Percentiles rank a stretch among this genome's conserved stretches.
These are phyloP conservation scores for Fusarium palustre DNA, from an alignment of 2,329 filamentous ascomycete species.

Conservation along the genomic window DNA sequence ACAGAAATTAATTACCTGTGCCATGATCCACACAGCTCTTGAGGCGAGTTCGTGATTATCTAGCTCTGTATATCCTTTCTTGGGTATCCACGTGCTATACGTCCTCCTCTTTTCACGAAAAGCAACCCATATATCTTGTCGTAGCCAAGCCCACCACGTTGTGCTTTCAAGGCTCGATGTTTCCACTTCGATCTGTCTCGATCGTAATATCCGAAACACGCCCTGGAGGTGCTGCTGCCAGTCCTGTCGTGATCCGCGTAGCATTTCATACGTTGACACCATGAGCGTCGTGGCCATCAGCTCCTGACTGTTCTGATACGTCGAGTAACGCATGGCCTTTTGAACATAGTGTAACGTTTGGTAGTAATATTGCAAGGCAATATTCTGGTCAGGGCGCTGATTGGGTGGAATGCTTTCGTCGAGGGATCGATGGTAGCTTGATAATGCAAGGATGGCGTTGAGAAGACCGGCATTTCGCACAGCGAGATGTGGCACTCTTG, in stretches of 20 bases:
- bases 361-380: conserved; percentile 65
- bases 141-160: conserved; percentile 74
- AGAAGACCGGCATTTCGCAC: conserved; percentile 64
- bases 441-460: conserved; percentile 68
- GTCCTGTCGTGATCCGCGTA: conserved; percentile 61
- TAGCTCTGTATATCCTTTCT: conserved; percentile 60
- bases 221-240: conserved; percentile 74
- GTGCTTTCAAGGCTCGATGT: conserved; percentile 67
- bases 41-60: conserved; percentile 66
- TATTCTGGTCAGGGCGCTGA: conserved; percentile 29
- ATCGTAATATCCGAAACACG: conserved; percentile 74
- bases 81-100: conserved; percentile 69
- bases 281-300: conserved; percentile 69
- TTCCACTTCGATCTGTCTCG: conserved; percentile 70
- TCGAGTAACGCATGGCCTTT: conserved; percentile 67
- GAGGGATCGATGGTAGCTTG: conserved; percentile 48
- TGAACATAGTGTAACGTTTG: conserved; percentile 72
- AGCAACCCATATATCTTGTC: conserved; percentile 74
- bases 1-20: conserved; percentile 68
- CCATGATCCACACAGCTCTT: conserved; percentile 65
- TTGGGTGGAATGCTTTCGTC: not conserved
- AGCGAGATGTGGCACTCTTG: conserved; percentile 39
- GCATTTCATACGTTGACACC: conserved; percentile 74
- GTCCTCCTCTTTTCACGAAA: conserved; percentile 68
- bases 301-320: conserved; percentile 68